Base-by-base conservation (phyloP, 768 basidiomycete species). In the Leccinum barrowsii region DNA sequence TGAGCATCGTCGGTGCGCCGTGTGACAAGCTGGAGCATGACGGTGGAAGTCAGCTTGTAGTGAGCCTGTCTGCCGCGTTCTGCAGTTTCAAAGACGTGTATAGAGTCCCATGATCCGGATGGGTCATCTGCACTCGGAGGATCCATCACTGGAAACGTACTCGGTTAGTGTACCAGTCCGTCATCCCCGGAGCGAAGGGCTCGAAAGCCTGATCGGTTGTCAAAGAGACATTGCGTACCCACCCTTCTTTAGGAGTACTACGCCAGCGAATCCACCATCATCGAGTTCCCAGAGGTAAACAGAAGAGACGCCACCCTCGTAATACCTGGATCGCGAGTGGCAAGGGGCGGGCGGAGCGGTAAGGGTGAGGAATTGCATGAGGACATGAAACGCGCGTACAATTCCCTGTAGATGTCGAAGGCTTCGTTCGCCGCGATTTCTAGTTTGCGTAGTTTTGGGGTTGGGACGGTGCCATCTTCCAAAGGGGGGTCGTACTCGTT, bases 201-300 rank as follows among this genome's bases (percentile, higher is more conserved):
- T 19, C 44, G 48, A 61, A 61, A 40, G 42, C 44, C 32, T 21
- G 22, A 48, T 34, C 30, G 47, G 24, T 22, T 50, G 13, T 47
- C 47, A 52, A 28, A 46, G 44, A 47, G 42, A 35, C 48, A 21
- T 35, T 32, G 24, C 22, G 24, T 15, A 71, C 80, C 59, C 58
- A 95, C 95, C 81, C 77, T 98, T 99, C 81, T 98, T 97, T 62
- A 99, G 77, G 55, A 99, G 76, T 1, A 98, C 97, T 2, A 96
- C 96, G 10, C 97, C 97, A 8, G 97, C 96, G 73, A 98, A 98
- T 52, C 89, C 91, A 15, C 92, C 92, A 66, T 98, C 95, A 58
- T 98, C 96, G 26, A 94, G 80, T 70, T 98, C 96, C 97, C 97
- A 99, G 19, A 99, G 85, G 74, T 95, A 99, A 15, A 97, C 96